A percentile compares a stretch with the other conserved stretches of the same genome.
These are phyloP conservation scores for Hansenula anomala DNA, from an alignment of 1,139 yeast species.

Conservation along the genomic window DNA sequence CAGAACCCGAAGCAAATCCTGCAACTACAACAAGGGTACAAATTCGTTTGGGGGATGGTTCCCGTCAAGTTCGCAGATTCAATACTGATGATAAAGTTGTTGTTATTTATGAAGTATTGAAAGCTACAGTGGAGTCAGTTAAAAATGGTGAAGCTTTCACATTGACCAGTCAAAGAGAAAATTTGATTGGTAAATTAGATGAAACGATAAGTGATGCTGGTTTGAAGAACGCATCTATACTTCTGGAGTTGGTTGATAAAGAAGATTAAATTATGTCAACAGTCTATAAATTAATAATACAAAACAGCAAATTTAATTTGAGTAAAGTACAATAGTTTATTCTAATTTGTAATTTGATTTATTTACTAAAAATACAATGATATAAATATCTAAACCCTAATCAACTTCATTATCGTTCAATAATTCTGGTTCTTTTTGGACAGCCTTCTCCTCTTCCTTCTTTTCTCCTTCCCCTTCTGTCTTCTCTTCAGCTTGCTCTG, in stretches of 20 bases:
- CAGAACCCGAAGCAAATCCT: slow-evolving; percentile 56
- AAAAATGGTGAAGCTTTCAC: slow-evolving; percentile 43
- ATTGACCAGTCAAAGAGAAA: slow-evolving; percentile 57
- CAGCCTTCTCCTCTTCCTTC: too few relatives aligned
- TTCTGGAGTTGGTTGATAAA: slow-evolving; percentile 46
- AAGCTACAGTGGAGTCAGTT: slow-evolving; percentile 47
- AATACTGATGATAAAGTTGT: slow-evolving; percentile 50
- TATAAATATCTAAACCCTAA: too few relatives aligned
- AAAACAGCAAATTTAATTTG: too few relatives aligned
- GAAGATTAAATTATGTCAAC: too few relatives aligned
- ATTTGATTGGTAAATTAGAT: slow-evolving; percentile 56
- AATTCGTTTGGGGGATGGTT: slow-evolving; percentile 82
- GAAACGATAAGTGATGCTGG: slow-evolving; percentile 69
- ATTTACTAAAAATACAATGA: neutral
- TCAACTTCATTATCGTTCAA: neutral
- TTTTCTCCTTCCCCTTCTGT: neutral
- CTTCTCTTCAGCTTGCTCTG: neutral
- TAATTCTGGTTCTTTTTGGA: neutral
- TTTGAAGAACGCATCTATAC: slow-evolving; percentile 73
- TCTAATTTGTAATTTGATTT: too few relatives aligned
- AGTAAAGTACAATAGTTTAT: slow-evolving; percentile 2
- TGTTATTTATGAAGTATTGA: slow-evolving; percentile 54
- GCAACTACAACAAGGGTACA: slow-evolving; percentile 73
- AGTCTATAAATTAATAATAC: too few relatives aligned
- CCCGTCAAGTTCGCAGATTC: slow-evolving; percentile 75